Evolutionary conservation across 2,329 filamentous ascomycete species (phyloP).

Genomic region (Exophiala sp.): DNA sequence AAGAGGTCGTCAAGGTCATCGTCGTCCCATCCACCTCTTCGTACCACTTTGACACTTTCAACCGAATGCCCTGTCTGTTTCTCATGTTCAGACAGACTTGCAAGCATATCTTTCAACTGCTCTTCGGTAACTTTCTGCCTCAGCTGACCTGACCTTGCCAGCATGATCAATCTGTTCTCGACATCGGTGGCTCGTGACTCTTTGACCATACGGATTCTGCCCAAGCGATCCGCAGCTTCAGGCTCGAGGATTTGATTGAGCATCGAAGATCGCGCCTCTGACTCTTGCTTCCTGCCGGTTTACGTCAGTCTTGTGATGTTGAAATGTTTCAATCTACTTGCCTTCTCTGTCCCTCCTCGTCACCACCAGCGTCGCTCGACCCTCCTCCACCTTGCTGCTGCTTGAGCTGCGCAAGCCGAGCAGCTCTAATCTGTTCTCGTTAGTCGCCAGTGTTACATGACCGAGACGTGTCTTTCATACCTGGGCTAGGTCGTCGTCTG

Average conservation of each 20-base stretch:
- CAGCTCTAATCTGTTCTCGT: conserved; percentile 71
- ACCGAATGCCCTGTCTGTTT: conserved; percentile 58
- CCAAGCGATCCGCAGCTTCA: conserved; percentile 86
- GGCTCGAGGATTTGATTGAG: conserved; percentile 92
- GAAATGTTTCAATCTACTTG: conserved; percentile 37
- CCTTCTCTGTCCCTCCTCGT: conserved; percentile 64
- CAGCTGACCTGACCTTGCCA: conserved; percentile 84
- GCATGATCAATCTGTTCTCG: conserved; percentile 87
- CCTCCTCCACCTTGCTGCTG: conserved; percentile 59
- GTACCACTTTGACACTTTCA: conserved; percentile 80
- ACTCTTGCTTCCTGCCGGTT: conserved; percentile 43
- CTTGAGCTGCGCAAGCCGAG: conserved; percentile 90
- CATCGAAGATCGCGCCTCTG: conserved; percentile 71
- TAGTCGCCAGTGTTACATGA: conserved; percentile 4
- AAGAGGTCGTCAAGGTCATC: conserved; percentile 53
- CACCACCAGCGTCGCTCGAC: conserved; percentile 48
- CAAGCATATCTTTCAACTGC: conserved; percentile 88
- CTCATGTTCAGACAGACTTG: conserved; percentile 41
- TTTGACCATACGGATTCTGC: conserved; percentile 93
- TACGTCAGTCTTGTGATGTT: conserved; percentile 2
- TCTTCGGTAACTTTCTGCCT: conserved; percentile 83
- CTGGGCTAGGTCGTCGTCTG: conserved; percentile 64
- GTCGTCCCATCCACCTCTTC: conserved; percentile 82
- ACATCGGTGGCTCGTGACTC: conserved; percentile 84
- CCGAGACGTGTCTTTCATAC: conserved; percentile 33